These are phyloP conservation scores for Metschnikowia continentalis DNA, from an alignment of 805 yeast species.

Conservation along the genomic window DNA sequence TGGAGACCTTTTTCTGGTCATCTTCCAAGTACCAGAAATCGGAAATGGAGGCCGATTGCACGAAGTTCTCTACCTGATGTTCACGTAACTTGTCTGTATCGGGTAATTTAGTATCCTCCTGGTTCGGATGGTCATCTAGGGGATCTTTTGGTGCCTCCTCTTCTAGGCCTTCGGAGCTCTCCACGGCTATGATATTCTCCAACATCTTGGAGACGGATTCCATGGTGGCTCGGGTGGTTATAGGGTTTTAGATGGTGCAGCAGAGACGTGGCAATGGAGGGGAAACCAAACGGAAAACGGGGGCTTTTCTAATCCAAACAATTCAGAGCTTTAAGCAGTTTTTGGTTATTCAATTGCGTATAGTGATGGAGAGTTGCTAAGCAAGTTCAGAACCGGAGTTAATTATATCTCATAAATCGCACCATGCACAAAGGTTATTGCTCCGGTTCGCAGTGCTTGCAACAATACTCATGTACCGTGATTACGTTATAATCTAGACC, in stretches of 20 bases:
- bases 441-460: conserved; percentile 1
- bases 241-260: not conserved
- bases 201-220: conserved; percentile 36
- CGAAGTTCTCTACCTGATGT: conserved; percentile 3
- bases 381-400: not conserved
- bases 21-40: conserved; percentile 25
- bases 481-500: not conserved
- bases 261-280: not conserved
- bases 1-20: conserved; percentile 21
- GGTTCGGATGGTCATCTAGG: not conserved
- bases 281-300: not conserved
- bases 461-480: not conserved
- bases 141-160: not conserved
- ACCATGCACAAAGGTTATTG: not conserved
- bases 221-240: conserved; percentile 18
- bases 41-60: conserved; percentile 14
- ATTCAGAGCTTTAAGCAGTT: not conserved
- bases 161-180: conserved; percentile 10
- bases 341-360: not conserved
- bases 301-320: not conserved
- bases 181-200: conserved; percentile 33
- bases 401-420: not conserved
- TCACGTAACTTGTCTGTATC: conserved; percentile 1
- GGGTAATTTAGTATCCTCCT: not conserved
- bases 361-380: not conserved